phyloP scores from a whole-genome alignment of 441 rosid species.

The Populus tomentosa region DNA sequence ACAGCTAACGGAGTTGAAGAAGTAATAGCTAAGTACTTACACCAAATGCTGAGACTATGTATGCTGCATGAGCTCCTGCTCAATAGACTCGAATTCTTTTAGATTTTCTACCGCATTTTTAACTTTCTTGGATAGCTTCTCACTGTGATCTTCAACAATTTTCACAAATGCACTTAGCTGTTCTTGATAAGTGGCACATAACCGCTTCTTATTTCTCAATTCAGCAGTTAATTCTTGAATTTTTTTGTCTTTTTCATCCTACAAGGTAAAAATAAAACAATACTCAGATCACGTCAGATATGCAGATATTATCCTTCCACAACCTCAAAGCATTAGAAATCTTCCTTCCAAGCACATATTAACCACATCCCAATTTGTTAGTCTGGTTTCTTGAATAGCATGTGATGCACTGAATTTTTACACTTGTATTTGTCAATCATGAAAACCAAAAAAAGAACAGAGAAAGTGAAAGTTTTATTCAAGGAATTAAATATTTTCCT shows the following conservation, averaged over 20 bases:
- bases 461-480: not conserved
- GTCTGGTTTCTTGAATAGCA: not conserved
- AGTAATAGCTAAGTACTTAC: constrained; percentile 5
- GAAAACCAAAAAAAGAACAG: not conserved
- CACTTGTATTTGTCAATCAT: not conserved
- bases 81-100: constrained; percentile 60
- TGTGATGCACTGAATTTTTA: not conserved
- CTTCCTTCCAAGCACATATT: not conserved
- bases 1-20: not conserved
- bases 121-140: constrained; percentile 59
- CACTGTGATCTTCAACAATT: constrained; percentile 61
- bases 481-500: not conserved
- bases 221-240: constrained; percentile 80
- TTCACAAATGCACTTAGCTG: constrained; percentile 65
- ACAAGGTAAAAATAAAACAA: constrained; percentile 8
- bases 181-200: constrained; percentile 75
- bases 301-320: not conserved
- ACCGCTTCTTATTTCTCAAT: constrained; percentile 69
- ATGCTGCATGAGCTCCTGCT: constrained; percentile 36
- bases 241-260: constrained; percentile 81
- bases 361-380: not conserved
- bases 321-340: not conserved
- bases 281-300: not conserved
- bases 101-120: constrained; percentile 57
- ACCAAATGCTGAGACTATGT: constrained; percentile 26